phyloP scores from a whole-genome alignment of 306 rosid genomes.

The Ceratonia siliqua region DNA sequence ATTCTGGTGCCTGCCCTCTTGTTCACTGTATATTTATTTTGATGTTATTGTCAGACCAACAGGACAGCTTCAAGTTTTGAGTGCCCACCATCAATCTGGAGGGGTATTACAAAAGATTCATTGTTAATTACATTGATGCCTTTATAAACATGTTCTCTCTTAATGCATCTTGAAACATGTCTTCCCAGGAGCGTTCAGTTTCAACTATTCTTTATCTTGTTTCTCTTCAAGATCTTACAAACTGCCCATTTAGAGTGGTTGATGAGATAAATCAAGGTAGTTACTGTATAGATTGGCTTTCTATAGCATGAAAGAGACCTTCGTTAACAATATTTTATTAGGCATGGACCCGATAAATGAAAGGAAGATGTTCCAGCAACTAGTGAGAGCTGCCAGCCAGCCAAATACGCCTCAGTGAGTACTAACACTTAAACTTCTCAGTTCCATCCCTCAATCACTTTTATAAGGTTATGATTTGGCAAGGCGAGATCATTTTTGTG shows the following conservation, averaged over 20 bases:
- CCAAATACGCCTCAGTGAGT: conserved; percentile 94
- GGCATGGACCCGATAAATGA: conserved; percentile 99
- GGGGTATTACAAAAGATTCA: conserved; percentile 62
- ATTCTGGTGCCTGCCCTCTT: background rate
- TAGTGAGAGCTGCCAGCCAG: conserved; percentile 96
- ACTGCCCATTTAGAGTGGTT: conserved; percentile 97
- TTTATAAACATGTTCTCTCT: background rate
- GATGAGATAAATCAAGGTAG: conserved; percentile 98
- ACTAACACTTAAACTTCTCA: conserved; percentile 1
- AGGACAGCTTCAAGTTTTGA: conserved; percentile 81
- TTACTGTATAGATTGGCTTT: conserved; percentile 28
- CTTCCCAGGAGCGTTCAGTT: conserved; percentile 81
- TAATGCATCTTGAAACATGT: conserved; percentile 25
- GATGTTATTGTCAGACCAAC: conserved; percentile 53
- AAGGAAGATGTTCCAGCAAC: conserved; percentile 97
- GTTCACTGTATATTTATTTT: conserved; percentile 27
- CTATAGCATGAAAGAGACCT: conserved; percentile 6
- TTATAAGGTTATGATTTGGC: conserved; percentile 2
- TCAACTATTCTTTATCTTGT: conserved; percentile 96
- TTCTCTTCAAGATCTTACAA: conserved; percentile 94
- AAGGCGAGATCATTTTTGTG: background rate
- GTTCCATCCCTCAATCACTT: conserved; percentile 4
- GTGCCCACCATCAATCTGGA: conserved; percentile 98
- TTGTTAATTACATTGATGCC: conserved; percentile 29
- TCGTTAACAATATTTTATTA: conserved; percentile 33